phyloP scores from a whole-genome alignment of 371 early-diverging fungal species.

The Homolaphlyctis polyrhiza region DNA sequence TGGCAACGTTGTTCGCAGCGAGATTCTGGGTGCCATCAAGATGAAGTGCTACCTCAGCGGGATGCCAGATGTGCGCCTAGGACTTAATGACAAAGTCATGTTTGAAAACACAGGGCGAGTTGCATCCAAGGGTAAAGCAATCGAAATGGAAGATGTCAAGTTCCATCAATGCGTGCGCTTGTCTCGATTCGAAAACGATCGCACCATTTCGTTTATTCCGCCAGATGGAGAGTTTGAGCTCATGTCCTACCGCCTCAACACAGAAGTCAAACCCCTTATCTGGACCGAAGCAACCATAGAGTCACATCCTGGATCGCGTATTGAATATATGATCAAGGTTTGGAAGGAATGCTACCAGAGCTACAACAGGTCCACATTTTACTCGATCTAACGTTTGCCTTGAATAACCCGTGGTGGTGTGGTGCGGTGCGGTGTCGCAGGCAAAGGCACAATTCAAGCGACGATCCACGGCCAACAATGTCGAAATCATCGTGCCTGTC shows the following conservation, averaged over 20 bases:
- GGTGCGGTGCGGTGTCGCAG: slow-evolving; percentile 32
- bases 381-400: too few species aligned
- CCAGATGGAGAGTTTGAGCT: slow-evolving; percentile 97
- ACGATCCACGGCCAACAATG: slow-evolving; percentile 94
- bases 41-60: slow-evolving; percentile 96
- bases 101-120: slow-evolving; percentile 92
- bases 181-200: slow-evolving; percentile 72
- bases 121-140: slow-evolving; percentile 82
- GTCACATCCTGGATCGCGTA: slow-evolving; percentile 83
- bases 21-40: slow-evolving; percentile 92
- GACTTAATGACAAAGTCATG: slow-evolving; percentile 96
- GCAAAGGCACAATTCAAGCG: slow-evolving; percentile 96
- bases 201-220: slow-evolving; percentile 84
- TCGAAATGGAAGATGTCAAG: slow-evolving; percentile 99
- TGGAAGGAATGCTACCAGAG: too few species aligned
- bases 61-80: slow-evolving; percentile 97
- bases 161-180: slow-evolving; percentile 94
- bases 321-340: slow-evolving; percentile 93
- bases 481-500: slow-evolving; percentile 95
- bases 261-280: slow-evolving; percentile 92
- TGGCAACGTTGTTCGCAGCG: slow-evolving; percentile 93
- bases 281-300: slow-evolving; percentile 95
- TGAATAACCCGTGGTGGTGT: too few species aligned
- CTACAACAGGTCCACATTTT: too few species aligned
- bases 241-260: slow-evolving; percentile 96